Evolutionary conservation across 73 alveolate genomes (phyloP).

Genomic region (Paramecium caudatum): DNA sequence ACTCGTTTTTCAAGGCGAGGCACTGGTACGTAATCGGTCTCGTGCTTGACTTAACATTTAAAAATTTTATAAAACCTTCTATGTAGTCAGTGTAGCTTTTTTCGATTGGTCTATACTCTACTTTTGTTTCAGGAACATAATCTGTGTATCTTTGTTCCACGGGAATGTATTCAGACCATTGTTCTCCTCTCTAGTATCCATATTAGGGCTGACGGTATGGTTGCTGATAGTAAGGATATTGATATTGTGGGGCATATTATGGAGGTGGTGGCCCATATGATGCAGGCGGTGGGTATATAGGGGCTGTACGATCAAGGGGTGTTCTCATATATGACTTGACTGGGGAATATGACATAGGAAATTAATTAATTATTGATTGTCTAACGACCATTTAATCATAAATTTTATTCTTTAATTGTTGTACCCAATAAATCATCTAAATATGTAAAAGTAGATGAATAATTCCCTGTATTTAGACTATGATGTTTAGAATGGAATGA

Average conservation of each 20-base stretch:
- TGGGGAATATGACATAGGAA: too few relatives aligned
- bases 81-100: constrained; percentile 71
- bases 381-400: too few relatives aligned
- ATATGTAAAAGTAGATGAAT: constrained; percentile 72
- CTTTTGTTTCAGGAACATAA: constrained; percentile 72
- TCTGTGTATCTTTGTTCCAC: constrained; percentile 75
- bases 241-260: constrained; percentile 21
- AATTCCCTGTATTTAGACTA: constrained; percentile 82
- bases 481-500: constrained; percentile 83
- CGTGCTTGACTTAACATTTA: constrained; percentile 60
- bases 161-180: constrained; percentile 76
- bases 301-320: constrained; percentile 34
- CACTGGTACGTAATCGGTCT: constrained; percentile 72
- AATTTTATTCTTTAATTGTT: background rate
- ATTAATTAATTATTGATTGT: too few relatives aligned
- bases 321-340: too few relatives aligned
- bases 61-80: constrained; percentile 43
- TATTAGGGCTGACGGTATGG: constrained; percentile 6
- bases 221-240: constrained; percentile 11
- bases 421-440: constrained; percentile 82
- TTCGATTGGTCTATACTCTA: constrained; percentile 73
- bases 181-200: constrained; percentile 62
- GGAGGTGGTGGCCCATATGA: background rate
- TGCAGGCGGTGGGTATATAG: background rate
- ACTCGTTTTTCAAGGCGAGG: constrained; percentile 74